Base-by-base conservation (phyloP, 1,284 basidiomycete species). In the Tylopilus sp. region DNA sequence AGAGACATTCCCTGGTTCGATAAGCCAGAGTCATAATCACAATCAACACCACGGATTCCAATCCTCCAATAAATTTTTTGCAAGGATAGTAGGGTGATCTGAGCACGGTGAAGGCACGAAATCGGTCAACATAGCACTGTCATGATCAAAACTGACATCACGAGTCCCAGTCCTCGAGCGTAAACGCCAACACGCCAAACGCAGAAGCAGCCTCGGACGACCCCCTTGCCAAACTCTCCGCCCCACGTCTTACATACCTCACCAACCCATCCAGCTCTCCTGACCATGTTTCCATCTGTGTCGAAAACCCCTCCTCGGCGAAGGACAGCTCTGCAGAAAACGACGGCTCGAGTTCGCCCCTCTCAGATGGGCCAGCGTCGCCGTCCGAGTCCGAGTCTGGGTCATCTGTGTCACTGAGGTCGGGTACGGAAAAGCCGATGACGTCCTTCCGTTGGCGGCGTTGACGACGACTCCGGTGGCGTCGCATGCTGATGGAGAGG, bases 111-210 rank as follows among this genome's bases (percentile, higher is more conserved):
- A 29, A 29, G 29, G 29, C 29, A 29, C 29, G 29, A 29, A 29
- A 29, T 29, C 29, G 29, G 29, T 29, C 29, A 29, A 29, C 29
- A 29, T 29, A 29, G 29, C 29, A 29, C 29, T 29, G 29, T 29
- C 29, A 29, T 29, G 29, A 29, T 29, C 29, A 29, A 29, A 29
- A 39, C 16, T 16, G 39, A 41, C 13, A 47, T 67, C 63, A 79
- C 24, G 65, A 78, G 79, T 92, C 91, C 94, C 95, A 95, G 72
- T 95, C 94, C 64, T 95, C 91, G 59, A 96, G 81, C 44, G 87
- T 83, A 77, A 95, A 95, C 6, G 90, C 89, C 55, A 96, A 81
- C 60, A 94, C 86, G 1, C 86, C 89, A 79, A 94, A 95, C 1
- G 89, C 82, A 36, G 87, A 77, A 15, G 87, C 86, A 41, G 84